Evolutionary conservation across 192 early-diverging fungal species (phyloP), one percentile per base, ranked within the genome.

Genomic region (Rhizophagus clarus): DNA sequence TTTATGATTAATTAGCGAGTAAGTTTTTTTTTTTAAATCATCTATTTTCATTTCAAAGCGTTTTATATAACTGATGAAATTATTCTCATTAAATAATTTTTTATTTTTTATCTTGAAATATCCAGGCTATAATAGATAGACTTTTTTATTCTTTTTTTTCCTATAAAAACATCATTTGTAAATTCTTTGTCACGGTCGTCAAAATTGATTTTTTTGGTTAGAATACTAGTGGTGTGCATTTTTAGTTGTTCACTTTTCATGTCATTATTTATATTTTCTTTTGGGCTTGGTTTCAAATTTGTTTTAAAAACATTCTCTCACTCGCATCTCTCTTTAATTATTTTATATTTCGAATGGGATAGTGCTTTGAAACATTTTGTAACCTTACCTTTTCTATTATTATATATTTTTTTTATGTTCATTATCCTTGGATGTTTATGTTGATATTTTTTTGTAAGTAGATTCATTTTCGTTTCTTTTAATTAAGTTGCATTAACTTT

Each of bases 81-180:
- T 26, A 22, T 47, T 26, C 49, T 72, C 1, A 26, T 49, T 47
- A 32, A 47, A 32, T 3, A 49, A 2, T 24, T 7, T 56, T 20
- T 56, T 20, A 20, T 4, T 56, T 56, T 4, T 56, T 56, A 20
- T 56, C 4, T 22, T 51, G 4, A 22, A 56, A 56, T 12, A 20
- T 56, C 17, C 51, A 74, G 72, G 72, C 51, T 74, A 74, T 74
- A 45, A 74, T 69, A 69, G 67, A 69, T 69, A 66, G 63, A 66
- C 32, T 22, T 37, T 68, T 68, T 31, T 9, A 40, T 37, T 40
- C 12, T 28, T 64, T 26, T 64, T 64, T 20, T 64, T 64, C 7
- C 11, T 64, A 29, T 28, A 64, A 69, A 34, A 69, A 69, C 20
- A 69, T 69, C 67, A 69, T 69, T 69, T 69, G 67, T 69, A 69